These are phyloP conservation scores for Blastomyces percursus DNA, from an alignment of 2,329 filamentous ascomycete species.

Conservation along the genomic window DNA sequence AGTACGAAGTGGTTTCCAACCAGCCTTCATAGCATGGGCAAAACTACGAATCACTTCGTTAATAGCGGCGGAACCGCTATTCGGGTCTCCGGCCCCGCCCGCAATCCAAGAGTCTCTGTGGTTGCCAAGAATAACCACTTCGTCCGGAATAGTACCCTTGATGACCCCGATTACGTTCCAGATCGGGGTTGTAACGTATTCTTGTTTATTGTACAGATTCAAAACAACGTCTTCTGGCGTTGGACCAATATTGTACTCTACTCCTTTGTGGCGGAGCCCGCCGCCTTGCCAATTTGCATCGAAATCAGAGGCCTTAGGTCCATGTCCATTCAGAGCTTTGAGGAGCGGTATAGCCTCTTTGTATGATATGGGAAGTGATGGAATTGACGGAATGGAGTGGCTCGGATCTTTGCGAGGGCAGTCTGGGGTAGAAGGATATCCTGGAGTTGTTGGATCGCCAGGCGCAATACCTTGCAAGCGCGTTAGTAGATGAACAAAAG, in stretches of 20 bases:
- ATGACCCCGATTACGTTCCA: constrained; percentile 92
- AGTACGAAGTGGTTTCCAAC: constrained; percentile 78
- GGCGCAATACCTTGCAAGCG: constrained; percentile 42
- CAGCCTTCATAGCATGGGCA: constrained; percentile 56
- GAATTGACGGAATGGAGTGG: constrained; percentile 66
- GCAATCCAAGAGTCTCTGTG: constrained; percentile 85
- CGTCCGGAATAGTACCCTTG: constrained; percentile 72
- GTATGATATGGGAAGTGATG: constrained; percentile 86
- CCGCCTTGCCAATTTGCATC: constrained; percentile 61
- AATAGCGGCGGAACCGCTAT: constrained; percentile 67
- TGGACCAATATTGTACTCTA: constrained; percentile 76
- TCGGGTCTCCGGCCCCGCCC: constrained; percentile 73
- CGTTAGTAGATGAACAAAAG: constrained; percentile 13
- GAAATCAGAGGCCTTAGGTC: constrained; percentile 64
- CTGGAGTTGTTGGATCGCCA: constrained; percentile 79
- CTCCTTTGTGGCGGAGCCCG: constrained; percentile 66
- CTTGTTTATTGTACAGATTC: constrained; percentile 67
- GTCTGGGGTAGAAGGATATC: constrained; percentile 88
- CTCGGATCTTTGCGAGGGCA: constrained; percentile 62
- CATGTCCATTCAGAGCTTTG: constrained; percentile 81
- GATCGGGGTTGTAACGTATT: constrained; percentile 68
- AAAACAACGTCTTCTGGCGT: constrained; percentile 60
- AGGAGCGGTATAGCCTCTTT: constrained; percentile 74
- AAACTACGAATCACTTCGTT: constrained; percentile 71
- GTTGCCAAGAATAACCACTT: constrained; percentile 84